These are phyloP conservation scores for Cryptococcus wingfieldii DNA, from an alignment of 1,284 basidiomycete species.

Conservation along the genomic window DNA sequence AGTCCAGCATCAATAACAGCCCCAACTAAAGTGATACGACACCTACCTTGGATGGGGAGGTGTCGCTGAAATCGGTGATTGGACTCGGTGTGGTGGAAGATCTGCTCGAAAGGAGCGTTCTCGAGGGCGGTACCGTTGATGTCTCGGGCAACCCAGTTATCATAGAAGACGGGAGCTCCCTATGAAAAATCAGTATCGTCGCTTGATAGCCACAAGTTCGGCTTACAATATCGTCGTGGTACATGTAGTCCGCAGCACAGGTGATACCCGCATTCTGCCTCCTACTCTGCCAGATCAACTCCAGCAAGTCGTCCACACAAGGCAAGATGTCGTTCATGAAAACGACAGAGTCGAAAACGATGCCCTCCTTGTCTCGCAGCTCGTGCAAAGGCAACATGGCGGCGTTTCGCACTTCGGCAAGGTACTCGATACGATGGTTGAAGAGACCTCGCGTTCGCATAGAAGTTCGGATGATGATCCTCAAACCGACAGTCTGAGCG, in stretches of 20 bases:
- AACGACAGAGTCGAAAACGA: constrained; percentile 88
- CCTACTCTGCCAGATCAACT: constrained; percentile 89
- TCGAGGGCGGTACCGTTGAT: constrained; percentile 95
- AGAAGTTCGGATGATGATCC: constrained; percentile 83
- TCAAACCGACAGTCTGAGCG: constrained; percentile 77
- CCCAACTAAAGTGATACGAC: background rate
- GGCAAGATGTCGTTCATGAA: constrained; percentile 99
- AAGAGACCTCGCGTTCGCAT: constrained; percentile 89
- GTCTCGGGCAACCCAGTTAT: constrained; percentile 95
- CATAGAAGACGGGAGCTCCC: constrained; percentile 87
- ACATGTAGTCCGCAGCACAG: constrained; percentile 96
- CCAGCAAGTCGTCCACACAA: constrained; percentile 89
- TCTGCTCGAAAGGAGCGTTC: constrained; percentile 87
- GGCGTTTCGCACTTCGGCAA: constrained; percentile 91
- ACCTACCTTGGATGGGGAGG: constrained; percentile 68
- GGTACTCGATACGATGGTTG: constrained; percentile 96
- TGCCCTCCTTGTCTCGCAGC: constrained; percentile 78
- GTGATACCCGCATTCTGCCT: constrained; percentile 92
- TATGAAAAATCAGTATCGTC: constrained; percentile 22
- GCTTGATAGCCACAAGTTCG: background rate
- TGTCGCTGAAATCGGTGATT: constrained; percentile 79
- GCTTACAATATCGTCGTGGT: constrained; percentile 81
- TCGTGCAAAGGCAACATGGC: constrained; percentile 91
- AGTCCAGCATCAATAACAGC: background rate
- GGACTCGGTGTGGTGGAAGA: constrained; percentile 77